Conservation (phyloP, 164 flowering plant genomes). For the Stephania yunnanensis region DNA sequence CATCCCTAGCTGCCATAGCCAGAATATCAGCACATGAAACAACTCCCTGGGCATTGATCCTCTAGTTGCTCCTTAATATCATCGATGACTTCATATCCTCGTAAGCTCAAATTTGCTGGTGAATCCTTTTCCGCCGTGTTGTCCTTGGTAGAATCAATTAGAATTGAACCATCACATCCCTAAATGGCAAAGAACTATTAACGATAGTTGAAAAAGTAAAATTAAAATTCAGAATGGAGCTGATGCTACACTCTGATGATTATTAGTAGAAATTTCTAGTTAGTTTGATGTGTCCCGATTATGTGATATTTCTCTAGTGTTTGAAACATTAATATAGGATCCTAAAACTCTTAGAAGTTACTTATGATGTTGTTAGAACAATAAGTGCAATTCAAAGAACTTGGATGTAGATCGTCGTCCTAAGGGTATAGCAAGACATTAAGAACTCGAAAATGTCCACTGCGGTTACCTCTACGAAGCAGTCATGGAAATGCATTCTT, state of each 20-base stretch:
- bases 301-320: not conserved
- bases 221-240: not conserved
- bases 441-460: not conserved
- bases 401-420: not conserved
- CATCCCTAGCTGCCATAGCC: slow-evolving; percentile 85
- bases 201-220: not conserved
- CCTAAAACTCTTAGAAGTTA: not conserved
- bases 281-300: not conserved
- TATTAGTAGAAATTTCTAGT: not conserved
- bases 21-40: slow-evolving; percentile 89
- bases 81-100: slow-evolving; percentile 76
- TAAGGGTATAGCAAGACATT: not conserved
- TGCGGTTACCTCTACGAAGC: slow-evolving; percentile 53
- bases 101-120: slow-evolving; percentile 72
- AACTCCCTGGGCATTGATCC: slow-evolving; percentile 65
- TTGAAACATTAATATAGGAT: not conserved
- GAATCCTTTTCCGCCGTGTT: slow-evolving; percentile 90
- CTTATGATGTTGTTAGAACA: not conserved
- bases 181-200: slow-evolving; percentile 13
- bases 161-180: slow-evolving; percentile 90
- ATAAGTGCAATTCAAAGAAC: not conserved
- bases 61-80: slow-evolving; percentile 53
- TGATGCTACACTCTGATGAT: not conserved
- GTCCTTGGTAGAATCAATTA: slow-evolving; percentile 67
- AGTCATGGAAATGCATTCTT: slow-evolving; percentile 89